Base-by-base conservation (phyloP, 179 eudicot species). In the Silene noctiflora region DNA sequence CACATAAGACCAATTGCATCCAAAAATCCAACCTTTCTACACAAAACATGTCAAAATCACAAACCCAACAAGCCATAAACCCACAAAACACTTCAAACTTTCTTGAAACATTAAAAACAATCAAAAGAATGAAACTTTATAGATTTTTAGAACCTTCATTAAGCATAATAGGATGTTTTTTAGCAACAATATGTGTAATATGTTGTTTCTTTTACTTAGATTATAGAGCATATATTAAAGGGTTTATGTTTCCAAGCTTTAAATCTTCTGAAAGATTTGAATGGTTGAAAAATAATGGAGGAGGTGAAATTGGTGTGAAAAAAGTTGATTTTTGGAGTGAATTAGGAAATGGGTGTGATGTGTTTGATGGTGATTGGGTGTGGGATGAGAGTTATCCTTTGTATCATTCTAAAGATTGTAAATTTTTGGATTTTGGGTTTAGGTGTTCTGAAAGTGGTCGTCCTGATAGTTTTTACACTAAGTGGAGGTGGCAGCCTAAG, bases 401-500 rank as follows among this genome's bases (percentile, higher is more conserved):
- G 86, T 95, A 95, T 77, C 72, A 87, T 11, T 93, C 97, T 0
- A 87, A 55, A 76, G 85, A 89, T 75, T 95, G 99, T 77, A 75
- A 81, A 78, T 91, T 95, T 72, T 58, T 95, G 85, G 99, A 95
- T 89, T 83, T 81, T n/a, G 99, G 99, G 67, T 95, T 95, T 84
- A 81, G 97, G 77, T 93, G 99, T 63, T 84, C 87, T 22, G 99
- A 95, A 75, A 91, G 89, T 87, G 99, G 97, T 12, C 77, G 99
- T 56, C 92, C 91, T 67, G 97, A 93, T 89, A 71, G 67, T 46
- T 85, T 91, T 65, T 95, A 88, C 59, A 89, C 92, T 31, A 93
- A 91, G 77, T 95, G 99, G 99, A 81, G 99, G 24, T 95, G 99
- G 99, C 99, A 95, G 80, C 99, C 99, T 51, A 89, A 83, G 76